Base-by-base conservation (phyloP, 257 asterid genomes). In the Solanum sparsipilum region DNA sequence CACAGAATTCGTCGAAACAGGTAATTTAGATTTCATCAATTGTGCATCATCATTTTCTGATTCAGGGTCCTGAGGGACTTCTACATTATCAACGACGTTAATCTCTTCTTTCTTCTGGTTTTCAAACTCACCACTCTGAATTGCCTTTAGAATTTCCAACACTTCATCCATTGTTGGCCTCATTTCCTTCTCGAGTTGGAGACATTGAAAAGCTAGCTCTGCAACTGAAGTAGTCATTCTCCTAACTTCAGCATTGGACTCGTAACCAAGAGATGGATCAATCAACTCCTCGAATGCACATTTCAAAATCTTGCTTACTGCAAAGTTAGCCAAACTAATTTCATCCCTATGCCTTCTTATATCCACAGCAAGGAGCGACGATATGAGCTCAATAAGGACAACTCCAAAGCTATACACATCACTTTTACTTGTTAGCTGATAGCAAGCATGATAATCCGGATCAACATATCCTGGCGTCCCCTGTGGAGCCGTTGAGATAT, bases 381-480 rank as follows among this genome's bases (percentile, higher is more conserved):
- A 93, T 15, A 93, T 60, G 18, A 93, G 94, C 91, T 93, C 96
- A n/a, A 93, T 76, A 4, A 93, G 91, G 23, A 93, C 96, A 5
- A 93, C 96, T 2, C 95, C 95, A 27, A 93, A 93, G 87, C 96
- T 93, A 60, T 93, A 93, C 8, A 93, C 93, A 4, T 93, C 93
- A 87, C 95, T 93, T 88, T 90, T 93, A 36, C 75, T 89, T 0
- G 92, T 93, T 1, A 93, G 84, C 74, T 90, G 96, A 86, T 90
- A 93, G 89, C 93, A 90, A 3, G 87, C 91, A 23, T 93, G 91
- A 41, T 93, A 93, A 60, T 89, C 91, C 0, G 95, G 96, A 56
- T 93, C 95, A 2, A 93, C 95, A 35, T 93, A 93, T 34, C 96
- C 94, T 0, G 95, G 94, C 0, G 94, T 93, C 27, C 95, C 96